Evolutionary conservation across 2,329 filamentous ascomycete genomes (phyloP).

Genomic region (Fusarium virguliforme): DNA sequence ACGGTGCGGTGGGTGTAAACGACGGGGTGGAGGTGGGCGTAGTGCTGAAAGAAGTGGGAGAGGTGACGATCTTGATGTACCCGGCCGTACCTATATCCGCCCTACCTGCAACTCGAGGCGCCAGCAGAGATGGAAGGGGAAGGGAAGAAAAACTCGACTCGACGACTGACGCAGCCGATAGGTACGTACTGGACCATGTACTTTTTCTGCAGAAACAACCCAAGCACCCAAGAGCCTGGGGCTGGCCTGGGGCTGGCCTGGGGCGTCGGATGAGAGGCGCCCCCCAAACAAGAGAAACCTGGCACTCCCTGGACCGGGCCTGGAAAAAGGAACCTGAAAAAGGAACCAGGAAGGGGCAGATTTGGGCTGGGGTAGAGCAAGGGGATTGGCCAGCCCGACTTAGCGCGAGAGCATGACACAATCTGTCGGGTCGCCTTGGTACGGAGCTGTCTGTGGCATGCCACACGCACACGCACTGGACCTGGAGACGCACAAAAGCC

Average conservation of each 20-base stretch:
- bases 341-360: constrained; percentile 49
- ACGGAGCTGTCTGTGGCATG: constrained; percentile 28
- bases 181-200: constrained; percentile 20
- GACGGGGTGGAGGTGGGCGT: constrained; percentile 41
- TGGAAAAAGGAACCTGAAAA: constrained; percentile 41
- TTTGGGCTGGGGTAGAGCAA: constrained; percentile 52
- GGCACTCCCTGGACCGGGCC: constrained; percentile 33
- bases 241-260: too few species aligned
- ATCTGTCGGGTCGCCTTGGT: constrained; percentile 54
- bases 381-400: constrained; percentile 47
- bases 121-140: not conserved
- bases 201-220: not conserved
- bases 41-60: constrained; percentile 38
- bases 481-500: not conserved
- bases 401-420: constrained; percentile 55
- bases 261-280: constrained; percentile 30
- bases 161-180: constrained; percentile 27
- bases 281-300: constrained; percentile 44
- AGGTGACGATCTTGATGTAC: constrained; percentile 48
- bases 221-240: too few species aligned
- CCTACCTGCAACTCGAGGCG: constrained; percentile 16
- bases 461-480: constrained; percentile 10
- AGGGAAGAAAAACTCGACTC: constrained; percentile 13
- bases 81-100: constrained; percentile 52
- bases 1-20: constrained; percentile 48